Percentiles rank a stretch among this genome's conserved stretches.
Conservation (phyloP, 305 asterid genomes). For the Solanum hybrid region DNA sequence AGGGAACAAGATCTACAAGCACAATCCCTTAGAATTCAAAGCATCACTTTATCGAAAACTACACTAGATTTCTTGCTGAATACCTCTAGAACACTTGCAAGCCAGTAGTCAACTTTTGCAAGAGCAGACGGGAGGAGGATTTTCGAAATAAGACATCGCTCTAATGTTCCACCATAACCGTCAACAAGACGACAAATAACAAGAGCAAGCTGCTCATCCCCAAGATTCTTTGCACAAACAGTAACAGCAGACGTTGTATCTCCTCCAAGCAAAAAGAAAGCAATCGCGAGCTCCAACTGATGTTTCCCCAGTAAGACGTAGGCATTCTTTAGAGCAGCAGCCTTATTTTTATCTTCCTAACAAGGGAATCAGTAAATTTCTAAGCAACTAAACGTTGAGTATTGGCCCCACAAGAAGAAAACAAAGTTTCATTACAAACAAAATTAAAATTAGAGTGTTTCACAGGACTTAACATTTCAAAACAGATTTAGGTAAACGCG, state of each 20-base stretch:
- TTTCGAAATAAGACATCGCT: conserved; percentile 55
- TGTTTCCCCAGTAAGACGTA: conserved; percentile 95
- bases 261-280: conserved; percentile 98
- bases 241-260: conserved; percentile 88
- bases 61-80: conserved; percentile 9
- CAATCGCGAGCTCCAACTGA: conserved; percentile 92
- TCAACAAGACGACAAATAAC: conserved; percentile 90
- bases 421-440: conserved; percentile 1
- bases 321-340: conserved; percentile 97
- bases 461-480: neutral
- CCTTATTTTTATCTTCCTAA: conserved; percentile 90
- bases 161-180: conserved; percentile 75
- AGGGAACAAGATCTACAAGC: conserved; percentile 1
- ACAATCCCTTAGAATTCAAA: conserved; percentile 7
- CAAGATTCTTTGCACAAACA: conserved; percentile 88
- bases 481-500: neutral
- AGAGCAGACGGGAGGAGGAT: conserved; percentile 83
- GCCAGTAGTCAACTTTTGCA: conserved; percentile 70
- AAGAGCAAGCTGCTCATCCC: conserved; percentile 97
- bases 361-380: conserved; percentile 9
- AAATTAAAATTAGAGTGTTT: neutral
- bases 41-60: conserved; percentile 2
- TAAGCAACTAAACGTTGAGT: neutral
- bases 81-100: conserved; percentile 91
- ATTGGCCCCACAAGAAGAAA: neutral